Conservation (phyloP, 2,329 filamentous ascomycete species). For the Coniochaeta sp. region DNA sequence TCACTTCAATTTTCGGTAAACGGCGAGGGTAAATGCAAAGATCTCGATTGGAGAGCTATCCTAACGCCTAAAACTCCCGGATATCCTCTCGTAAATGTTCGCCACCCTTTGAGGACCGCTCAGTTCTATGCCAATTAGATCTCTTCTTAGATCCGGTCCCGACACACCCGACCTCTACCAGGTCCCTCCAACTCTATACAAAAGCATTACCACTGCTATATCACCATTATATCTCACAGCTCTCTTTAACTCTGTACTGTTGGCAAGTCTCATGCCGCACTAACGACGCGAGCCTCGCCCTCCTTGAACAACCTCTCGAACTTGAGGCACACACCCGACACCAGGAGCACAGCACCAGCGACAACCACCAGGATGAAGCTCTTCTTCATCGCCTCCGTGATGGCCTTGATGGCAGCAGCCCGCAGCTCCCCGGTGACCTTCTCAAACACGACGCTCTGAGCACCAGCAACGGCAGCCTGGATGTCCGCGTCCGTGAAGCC, state of each 20-base stretch:
- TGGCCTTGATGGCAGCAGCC: slow-evolving; percentile 20
- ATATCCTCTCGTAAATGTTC: no score
- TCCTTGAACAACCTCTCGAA: slow-evolving; percentile 18
- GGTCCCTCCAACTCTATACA: neutral
- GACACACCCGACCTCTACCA: neutral
- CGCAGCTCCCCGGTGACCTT: slow-evolving; percentile 16
- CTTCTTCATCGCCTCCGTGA: slow-evolving; percentile 23
- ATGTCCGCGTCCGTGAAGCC: slow-evolving; percentile 22
- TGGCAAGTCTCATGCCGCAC: neutral
- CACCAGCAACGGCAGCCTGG: slow-evolving; percentile 21
- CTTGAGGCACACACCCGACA: slow-evolving; percentile 17
- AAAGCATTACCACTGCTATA: neutral
- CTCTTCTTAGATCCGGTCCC: no score
- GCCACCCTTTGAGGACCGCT: no score
- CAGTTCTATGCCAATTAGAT: no score
- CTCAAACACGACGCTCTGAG: slow-evolving; percentile 23
- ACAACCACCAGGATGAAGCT: slow-evolving; percentile 23
- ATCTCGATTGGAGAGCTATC: no score
- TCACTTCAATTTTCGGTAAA: no score
- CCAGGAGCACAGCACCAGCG: slow-evolving; percentile 19
- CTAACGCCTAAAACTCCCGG: no score
- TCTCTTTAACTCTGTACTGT: no score
- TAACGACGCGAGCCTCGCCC: neutral
- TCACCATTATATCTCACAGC: no score
- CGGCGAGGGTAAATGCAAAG: no score